Base-by-base conservation (phyloP, 2,329 filamentous ascomycete genomes). In the Apiospora phragmitis region DNA sequence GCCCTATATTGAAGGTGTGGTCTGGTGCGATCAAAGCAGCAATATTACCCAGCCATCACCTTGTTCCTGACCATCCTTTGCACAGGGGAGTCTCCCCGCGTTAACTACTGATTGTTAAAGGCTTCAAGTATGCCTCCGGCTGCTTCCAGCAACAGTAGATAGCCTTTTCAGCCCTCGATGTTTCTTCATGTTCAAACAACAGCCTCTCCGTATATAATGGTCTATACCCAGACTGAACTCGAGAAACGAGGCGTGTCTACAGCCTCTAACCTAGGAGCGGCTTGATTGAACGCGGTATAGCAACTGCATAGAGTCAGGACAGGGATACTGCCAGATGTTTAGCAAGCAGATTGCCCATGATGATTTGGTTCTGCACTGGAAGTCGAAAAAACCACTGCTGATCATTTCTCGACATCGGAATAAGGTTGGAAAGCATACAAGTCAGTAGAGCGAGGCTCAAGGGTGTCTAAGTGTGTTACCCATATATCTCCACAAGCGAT, bases 51-150 rank as follows among this genome's bases (percentile, higher is more conserved):
- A 82, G 38, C 85, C 86, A 32, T 77, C 76, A 12, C 38, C 14
- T 41, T 41, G 38, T 41, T 41, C 2, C 38, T 3, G 38, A 12
- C 38, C 38, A n/a, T n/a, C 14, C 8, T 41, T 12, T 12, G 35
- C 35, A 35, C n/a, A n/a, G 9, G 86, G 86, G 74, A 92, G 1
- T 85, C 75, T 79, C 83, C 87, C 79, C 88, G n/a, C 88, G 80
- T 88, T 88, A 66, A 42, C 11, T 42, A 42, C 41, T 42, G 41
- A 16, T 16, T 5, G 4, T 5, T 42, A 42, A 42, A 16, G 41
- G 12, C 38, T 41, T 41, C 8, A 41, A 41, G 38, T 11, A 3
- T 11, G 4, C 38, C 38, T 41, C 12, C 8, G 38, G 38, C 5
- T n/a, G 38, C 12, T 11, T 41, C 38, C 38, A 11, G 41, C 41